Percentiles rank a stretch among this genome's conserved stretches.
phyloP scores from a whole-genome alignment of 345 rosid species.

The Euphorbia tirucalli region DNA sequence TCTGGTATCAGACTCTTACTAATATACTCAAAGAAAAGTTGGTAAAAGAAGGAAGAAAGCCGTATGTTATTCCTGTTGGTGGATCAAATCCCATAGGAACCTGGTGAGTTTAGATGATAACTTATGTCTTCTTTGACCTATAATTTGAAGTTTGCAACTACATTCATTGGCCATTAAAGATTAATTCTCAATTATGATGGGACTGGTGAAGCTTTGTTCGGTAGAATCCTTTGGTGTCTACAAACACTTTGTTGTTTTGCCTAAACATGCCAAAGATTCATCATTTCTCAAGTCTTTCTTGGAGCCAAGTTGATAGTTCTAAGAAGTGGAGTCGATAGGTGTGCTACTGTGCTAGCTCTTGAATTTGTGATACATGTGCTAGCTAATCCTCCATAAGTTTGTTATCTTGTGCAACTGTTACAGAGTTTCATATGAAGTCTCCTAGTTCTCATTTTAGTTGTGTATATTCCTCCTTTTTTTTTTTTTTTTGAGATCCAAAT shows the following conservation, averaged over 20 bases:
- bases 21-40: constrained; percentile 67
- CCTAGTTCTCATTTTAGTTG: background rate
- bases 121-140: background rate
- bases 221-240: background rate
- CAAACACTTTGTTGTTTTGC: background rate
- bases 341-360: too few relatives aligned
- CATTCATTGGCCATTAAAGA: background rate
- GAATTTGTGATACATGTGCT: too few relatives aligned
- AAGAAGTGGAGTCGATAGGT: too few relatives aligned
- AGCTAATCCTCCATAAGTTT: background rate
- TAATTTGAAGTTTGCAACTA: too few relatives aligned
- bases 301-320: too few relatives aligned
- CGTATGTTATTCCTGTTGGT: constrained; percentile 91
- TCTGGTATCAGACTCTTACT: constrained; percentile 63
- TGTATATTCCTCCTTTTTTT: background rate
- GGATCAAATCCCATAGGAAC: constrained; percentile 95
- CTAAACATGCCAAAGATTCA: background rate
- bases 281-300: background rate
- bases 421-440: background rate
- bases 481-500: background rate
- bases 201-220: background rate
- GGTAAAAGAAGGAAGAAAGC: constrained; percentile 74
- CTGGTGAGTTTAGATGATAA: constrained; percentile 53
- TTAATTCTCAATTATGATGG: background rate
- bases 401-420: background rate